These are phyloP conservation scores for Eimeria acervulina DNA, from an alignment of 169 alveolate genomes.

Conservation along the genomic window DNA sequence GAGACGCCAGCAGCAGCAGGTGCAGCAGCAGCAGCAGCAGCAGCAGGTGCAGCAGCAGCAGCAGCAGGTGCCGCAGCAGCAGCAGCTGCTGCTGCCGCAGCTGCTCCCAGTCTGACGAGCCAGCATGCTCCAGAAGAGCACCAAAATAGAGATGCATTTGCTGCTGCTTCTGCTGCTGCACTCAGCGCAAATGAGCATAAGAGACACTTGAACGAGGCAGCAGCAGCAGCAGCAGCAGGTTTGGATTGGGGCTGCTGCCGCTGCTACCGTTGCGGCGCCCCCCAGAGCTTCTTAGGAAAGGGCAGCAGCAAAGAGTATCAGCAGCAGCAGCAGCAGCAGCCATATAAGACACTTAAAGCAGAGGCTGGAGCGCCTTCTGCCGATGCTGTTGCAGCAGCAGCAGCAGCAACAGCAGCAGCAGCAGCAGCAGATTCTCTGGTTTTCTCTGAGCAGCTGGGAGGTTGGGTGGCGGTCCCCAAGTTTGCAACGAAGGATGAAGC, in stretches of 20 bases:
- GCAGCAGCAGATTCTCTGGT: neutral
- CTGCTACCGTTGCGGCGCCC: slow-evolving; percentile 39
- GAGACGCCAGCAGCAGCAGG: slow-evolving; percentile 26
- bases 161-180: slow-evolving; percentile 29
- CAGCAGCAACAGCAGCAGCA: neutral
- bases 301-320: neutral
- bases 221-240: slow-evolving; percentile 15
- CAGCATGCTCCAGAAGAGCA: neutral
- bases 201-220: neutral
- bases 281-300: neutral
- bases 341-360: neutral
- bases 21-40: neutral
- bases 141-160: neutral
- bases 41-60: slow-evolving; percentile 22
- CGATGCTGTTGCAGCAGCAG: neutral
- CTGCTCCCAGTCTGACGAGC: neutral
- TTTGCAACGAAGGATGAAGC: neutral
- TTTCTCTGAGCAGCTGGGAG: slow-evolving; percentile 17
- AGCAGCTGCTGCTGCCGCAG: neutral
- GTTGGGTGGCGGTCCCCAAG: neutral
- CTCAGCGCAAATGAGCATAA: neutral
- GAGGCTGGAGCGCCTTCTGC: neutral
- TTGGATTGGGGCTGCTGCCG: neutral
- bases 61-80: neutral
- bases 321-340: slow-evolving; percentile 44